Evolutionary conservation across 164 flowering plant genomes (phyloP), one percentile per base, ranked within the genome.

Genomic region (Aristolochia fimbriata): DNA sequence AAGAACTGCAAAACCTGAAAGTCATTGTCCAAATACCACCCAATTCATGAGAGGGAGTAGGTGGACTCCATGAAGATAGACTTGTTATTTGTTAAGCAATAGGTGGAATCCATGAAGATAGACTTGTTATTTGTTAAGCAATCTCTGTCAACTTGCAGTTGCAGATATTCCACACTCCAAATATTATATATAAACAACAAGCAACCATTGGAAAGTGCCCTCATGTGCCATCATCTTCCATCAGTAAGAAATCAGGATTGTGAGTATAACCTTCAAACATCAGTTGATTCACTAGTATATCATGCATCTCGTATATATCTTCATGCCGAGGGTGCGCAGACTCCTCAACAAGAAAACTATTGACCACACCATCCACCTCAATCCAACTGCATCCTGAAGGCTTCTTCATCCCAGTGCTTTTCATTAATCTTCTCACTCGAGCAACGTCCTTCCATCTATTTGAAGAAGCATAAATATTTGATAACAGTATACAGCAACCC

Each of bases 301-400:
- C 25, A 12, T 54, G 68, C 25, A 63, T 62, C 21, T 63, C 55
- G 59, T 65, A 60, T 50, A 69, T 62, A 51, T 66, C 59, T 41
- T 23, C 31, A 55, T 65, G 65, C 21, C 59, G 58, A 52, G 24
- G 25, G 57, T 73, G 73, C 25, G 47, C 15, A 17, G 61, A 33
- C 65, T 69, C 73, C 47, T 66, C 76, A 23, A 66, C 76, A 57
- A 66, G n/a, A 57, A 73, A 73, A 47, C 61, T 60, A 57, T 60
- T 71, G 27, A 73, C 59, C 24, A 48, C 59, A 25, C 73, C 68
- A 51, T 64, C 58, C 27, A 73, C 63, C 61, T 73, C 73, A 46
- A 70, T 63, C 73, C 76, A 73, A 57, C 73, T 73, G 54, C 55
- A 63, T 22, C 76, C 76, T 25, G 66, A 64, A 22, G 73, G 73